A percentile compares a stretch with the other conserved stretches of the same genome.
These are phyloP conservation scores for Adansonia grandidieri DNA, from an alignment of 441 rosid species.

Conservation along the genomic window DNA sequence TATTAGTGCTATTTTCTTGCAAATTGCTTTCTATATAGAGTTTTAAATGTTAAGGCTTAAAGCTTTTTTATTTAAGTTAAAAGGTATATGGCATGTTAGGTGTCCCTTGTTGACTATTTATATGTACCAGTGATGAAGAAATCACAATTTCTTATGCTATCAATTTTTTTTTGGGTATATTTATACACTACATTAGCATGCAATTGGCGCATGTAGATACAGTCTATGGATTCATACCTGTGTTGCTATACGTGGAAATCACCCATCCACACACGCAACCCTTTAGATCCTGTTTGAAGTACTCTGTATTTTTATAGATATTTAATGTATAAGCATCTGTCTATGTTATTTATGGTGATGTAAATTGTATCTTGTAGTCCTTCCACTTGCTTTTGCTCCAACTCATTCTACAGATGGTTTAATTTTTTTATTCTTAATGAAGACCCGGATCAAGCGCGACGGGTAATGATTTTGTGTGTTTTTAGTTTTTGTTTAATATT, in stretches of 20 bases:
- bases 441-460: constrained; percentile 11
- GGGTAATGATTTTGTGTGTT: not conserved
- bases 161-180: not conserved
- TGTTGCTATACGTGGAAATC: not conserved
- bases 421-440: not conserved
- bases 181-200: not conserved
- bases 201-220: not conserved
- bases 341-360: not conserved
- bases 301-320: not conserved
- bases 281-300: not conserved
- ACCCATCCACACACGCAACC: not conserved
- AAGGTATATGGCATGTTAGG: not conserved
- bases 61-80: not conserved
- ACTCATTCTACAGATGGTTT: not conserved
- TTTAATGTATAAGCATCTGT: not conserved
- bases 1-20: not conserved
- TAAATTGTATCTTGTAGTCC: not conserved
- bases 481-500: not conserved
- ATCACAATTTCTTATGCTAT: not conserved
- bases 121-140: not conserved
- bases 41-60: not conserved
- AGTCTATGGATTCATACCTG: not conserved
- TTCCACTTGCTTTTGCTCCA: not conserved
- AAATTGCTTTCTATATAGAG: not conserved
- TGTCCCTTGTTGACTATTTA: not conserved